Evolutionary conservation across 306 rosid genomes (phyloP), one percentile per base, ranked within the genome.

Genomic region (Carpinus viminea): DNA sequence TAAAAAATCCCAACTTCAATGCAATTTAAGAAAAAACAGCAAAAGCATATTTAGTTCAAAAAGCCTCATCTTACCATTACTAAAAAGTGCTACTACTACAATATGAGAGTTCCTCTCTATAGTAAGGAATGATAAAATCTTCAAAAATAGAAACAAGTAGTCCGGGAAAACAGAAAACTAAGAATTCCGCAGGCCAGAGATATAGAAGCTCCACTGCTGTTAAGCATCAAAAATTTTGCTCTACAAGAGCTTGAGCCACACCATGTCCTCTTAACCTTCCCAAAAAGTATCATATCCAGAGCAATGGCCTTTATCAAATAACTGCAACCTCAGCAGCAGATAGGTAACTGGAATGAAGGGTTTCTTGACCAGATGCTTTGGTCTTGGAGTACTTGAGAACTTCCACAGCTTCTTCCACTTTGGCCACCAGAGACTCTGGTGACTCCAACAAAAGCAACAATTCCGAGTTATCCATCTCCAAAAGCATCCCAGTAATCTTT

Each of bases 401-500:
- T 66, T 86, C 84, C 86, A 85, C 91, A 78, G 96, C 98, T 81
- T 93, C 98, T 60, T 87, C 93, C 68, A 91, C 92, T 89, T 93
- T 93, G 45, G 87, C 86, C 59, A 86, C 74, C 78, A 93, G 91
- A 69, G 91, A 85, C 65, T 88, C 97, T 0, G 97, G 96, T 43
- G 98, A 93, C 83, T 89, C 93, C 87, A 91, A 78, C 77, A 93
- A 88, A 59, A 83, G 88, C 79, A 93, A 86, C 89, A 90, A 76
- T 82, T 94, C 97, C 31, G 87, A 86, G 82, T 85, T 90, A 89
- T 94, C 94, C 98, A 94, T 92, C 84, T 94, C 97, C 89, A 92
- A 82, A 68, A 94, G 94, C 98, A 94, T 94, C 78, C 98, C 97
- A 17, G 98, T 94, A 38, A 94, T 88, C 83, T 94, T 94, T 15